Evolutionary conservation across 2,329 filamentous ascomycete species (phyloP), one percentile per base, ranked within the genome.

Genomic region (Plectosphaerella sp.): DNA sequence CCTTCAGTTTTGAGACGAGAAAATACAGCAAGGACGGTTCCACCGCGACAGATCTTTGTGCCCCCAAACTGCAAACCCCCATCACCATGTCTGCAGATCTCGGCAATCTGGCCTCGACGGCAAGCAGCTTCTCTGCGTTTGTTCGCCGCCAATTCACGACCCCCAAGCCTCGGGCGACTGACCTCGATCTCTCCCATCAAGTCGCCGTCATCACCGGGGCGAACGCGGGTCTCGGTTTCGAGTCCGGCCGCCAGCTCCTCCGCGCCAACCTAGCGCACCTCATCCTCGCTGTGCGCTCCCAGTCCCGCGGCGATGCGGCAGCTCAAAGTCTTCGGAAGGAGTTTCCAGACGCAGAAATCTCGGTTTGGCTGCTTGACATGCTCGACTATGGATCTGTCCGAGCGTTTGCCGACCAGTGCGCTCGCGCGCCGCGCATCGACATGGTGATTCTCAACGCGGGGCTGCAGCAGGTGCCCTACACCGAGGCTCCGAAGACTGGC

Each of bases 351-450:
- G 70, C 72, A 2, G 18, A 45, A 14, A 67, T 81, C 12, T 66
- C 77, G 11, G 75, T 82, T 10, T 81, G 74, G 75, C 10, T 61
- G 3, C 57, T 82, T n/a, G 76, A 82, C 45, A 73, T 80, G 69
- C 50, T 52, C 5, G 72, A 67, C 0, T 77, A 79, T 48, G 61
- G 67, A 2, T 78, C 74, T 2, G 62, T 81, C 1, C 63, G 66
- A 28, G 59, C 56, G 0, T 81, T 82, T 52, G 68, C 65, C 0
- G 49, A 49, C 1, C 65, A 67, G 2, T 65, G 67, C n/a, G 57
- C 68, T 8, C 62, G 49, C 0, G 63, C 77, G 6, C 46, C 61
- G 1, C 63, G 70, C 0, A 59, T 79, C 18, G 74, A 79, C 57
- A 67, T 73, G 24, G 68, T 61, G 15, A 67, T 80, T 12, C 64